Evolutionary conservation across 108 stramenopile genomes (phyloP).

Genomic region (Pseudonitzschia pungens): DNA sequence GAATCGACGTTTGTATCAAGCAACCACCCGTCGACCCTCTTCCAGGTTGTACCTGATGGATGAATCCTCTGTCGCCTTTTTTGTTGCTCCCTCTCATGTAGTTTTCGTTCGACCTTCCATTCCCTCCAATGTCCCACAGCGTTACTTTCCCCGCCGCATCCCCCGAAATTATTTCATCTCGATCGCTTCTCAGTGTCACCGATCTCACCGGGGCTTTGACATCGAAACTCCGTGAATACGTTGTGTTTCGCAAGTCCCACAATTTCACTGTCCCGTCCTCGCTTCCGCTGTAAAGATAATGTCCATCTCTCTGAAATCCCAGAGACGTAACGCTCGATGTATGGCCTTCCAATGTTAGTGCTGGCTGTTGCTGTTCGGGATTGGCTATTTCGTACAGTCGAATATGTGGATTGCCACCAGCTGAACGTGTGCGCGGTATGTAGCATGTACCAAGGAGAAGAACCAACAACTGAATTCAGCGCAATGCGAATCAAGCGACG

Average conservation of each 20-base stretch:
- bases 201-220: constrained; percentile 87
- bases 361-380: constrained; percentile 51
- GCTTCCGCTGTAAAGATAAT: constrained; percentile 85
- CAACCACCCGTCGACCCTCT: constrained; percentile 37
- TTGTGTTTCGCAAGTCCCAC: constrained; percentile 92
- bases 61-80: constrained; percentile 37
- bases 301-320: constrained; percentile 95
- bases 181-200: constrained; percentile 90
- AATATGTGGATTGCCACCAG: constrained; percentile 95
- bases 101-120: constrained; percentile 15
- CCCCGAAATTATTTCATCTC: constrained; percentile 91
- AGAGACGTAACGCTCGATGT: constrained; percentile 89
- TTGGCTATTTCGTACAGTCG: constrained; percentile 82
- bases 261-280: constrained; percentile 88
- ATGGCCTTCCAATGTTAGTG: constrained; percentile 85
- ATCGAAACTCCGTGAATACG: constrained; percentile 88
- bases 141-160: constrained; percentile 90
- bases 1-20: constrained; percentile 67
- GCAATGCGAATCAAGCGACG: neutral
- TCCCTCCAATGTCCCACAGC: constrained; percentile 81
- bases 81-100: constrained; percentile 9
- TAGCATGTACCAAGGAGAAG: neutral
- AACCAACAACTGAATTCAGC: neutral
- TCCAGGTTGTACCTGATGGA: constrained; percentile 74
- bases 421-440: constrained; percentile 35